Evolutionary conservation across 2,329 filamentous ascomycete genomes (phyloP).

Genomic region (Beauveria scarabaeidicola): DNA sequence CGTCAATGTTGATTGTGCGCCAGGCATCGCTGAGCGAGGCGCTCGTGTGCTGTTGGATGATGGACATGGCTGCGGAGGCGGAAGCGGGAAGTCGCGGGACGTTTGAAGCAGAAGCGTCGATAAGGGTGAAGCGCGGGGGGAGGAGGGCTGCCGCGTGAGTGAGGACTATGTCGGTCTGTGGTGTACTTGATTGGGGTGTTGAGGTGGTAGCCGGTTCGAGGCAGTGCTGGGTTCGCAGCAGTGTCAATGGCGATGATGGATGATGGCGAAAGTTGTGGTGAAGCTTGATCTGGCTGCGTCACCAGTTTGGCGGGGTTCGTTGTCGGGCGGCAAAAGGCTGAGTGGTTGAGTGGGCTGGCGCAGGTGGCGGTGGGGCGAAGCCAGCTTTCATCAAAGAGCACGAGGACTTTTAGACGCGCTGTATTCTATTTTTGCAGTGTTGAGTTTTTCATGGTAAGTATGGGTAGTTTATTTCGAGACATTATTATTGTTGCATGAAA

Average conservation of each 20-base stretch:
- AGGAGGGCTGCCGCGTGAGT: too few relatives aligned
- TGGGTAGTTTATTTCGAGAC: too few relatives aligned
- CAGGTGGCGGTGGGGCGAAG: not conserved
- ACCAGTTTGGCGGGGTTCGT: constrained; percentile 9
- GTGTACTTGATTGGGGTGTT: not conserved
- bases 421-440: not conserved
- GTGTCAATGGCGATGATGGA: not conserved
- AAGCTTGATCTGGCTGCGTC: constrained; percentile 11
- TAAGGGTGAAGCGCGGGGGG: not conserved
- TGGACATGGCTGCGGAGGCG: constrained; percentile 43
- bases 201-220: not conserved
- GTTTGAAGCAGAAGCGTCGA: not conserved
- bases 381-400: not conserved
- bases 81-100: not conserved
- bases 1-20: constrained; percentile 93
- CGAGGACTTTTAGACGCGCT: not conserved
- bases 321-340: not conserved
- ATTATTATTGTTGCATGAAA: too few relatives aligned
- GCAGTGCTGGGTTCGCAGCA: not conserved
- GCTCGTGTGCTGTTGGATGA: constrained; percentile 56
- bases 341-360: constrained; percentile 7
- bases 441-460: not conserved
- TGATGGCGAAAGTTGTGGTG: not conserved
- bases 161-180: too few relatives aligned
- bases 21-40: constrained; percentile 55